These are phyloP conservation scores for Kuraishia cidri DNA, from an alignment of 805 yeast genomes.

Conservation along the genomic window DNA sequence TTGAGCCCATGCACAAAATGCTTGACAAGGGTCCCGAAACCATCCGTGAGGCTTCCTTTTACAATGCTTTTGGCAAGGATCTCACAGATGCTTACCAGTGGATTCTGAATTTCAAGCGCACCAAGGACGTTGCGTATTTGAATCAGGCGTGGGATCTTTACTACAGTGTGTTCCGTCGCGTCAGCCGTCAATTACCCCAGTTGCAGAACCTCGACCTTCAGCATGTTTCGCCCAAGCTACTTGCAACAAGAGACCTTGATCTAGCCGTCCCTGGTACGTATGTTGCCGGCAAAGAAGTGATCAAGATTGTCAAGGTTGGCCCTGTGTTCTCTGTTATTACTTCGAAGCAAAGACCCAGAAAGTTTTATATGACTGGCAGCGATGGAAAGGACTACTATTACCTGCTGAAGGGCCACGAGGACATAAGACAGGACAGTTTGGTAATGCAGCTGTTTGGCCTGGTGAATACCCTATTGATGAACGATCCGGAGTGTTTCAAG, in stretches of 20 bases:
- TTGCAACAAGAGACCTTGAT: slow-evolving; percentile 70
- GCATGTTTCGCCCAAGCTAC: slow-evolving; percentile 85
- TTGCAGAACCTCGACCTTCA: slow-evolving; percentile 80
- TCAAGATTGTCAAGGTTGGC: slow-evolving; percentile 67
- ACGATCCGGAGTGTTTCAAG: slow-evolving; percentile 93
- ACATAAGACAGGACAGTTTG: slow-evolving; percentile 91
- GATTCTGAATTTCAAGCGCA: slow-evolving; percentile 77
- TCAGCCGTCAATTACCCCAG: slow-evolving; percentile 83
- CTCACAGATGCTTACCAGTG: slow-evolving; percentile 89
- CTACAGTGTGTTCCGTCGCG: slow-evolving; percentile 86
- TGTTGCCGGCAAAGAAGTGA: slow-evolving; percentile 71
- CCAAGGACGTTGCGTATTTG: slow-evolving; percentile 78
- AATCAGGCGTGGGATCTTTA: slow-evolving; percentile 98
- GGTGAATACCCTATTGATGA: slow-evolving; percentile 80
- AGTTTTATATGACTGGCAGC: slow-evolving; percentile 69
- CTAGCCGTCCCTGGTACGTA: slow-evolving; percentile 94
- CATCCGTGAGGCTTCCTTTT: slow-evolving; percentile 84
- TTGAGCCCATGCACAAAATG: slow-evolving; percentile 84
- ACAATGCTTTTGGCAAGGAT: slow-evolving; percentile 90
- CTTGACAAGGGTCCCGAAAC: slow-evolving; percentile 87
- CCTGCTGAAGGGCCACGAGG: slow-evolving; percentile 91
- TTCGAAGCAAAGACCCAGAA: slow-evolving; percentile 94
- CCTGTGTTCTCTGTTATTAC: slow-evolving; percentile 81
- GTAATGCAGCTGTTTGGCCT: slow-evolving; percentile 97
- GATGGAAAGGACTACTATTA: slow-evolving; percentile 89